Evolutionary conservation across 2,329 filamentous ascomycete species (phyloP), one percentile per base, ranked within the genome.

Genomic region (Sphaerulina populicola): DNA sequence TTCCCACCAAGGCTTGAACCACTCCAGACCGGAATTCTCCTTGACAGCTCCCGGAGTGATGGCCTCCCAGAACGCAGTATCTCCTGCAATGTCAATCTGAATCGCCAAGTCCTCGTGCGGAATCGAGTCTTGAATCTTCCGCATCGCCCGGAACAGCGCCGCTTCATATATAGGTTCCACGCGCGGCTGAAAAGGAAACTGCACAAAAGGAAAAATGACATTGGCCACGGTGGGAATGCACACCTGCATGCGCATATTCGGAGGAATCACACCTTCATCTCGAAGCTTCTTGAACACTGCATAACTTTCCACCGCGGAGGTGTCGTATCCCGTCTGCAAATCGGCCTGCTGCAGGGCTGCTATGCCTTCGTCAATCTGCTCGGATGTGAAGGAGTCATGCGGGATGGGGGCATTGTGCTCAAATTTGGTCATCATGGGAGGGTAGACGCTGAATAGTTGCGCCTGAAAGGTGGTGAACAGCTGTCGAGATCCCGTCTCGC

Each of bases 401-500:
- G 57, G 44, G 41, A 63, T 55, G 8, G 56, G 53, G 4, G 48
- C 49, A 31, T 64, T 63, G 49, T 56, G 39, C 11, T 46, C 46
- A 51, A 62, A 63, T 42, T 59, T 44, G n/a, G 54, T 57, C 49
- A 49, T 49, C 53, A 63, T 56, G 11, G 55, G 44, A 2, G 61
- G 60, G 23, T 57, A 58, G 6, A 49, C 54, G 23, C 50, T 41
- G 57, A 72, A 70, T 21, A 65, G 53, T 11, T 53, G 44, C 23
- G 56, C 49, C 55, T 71, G 71, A 57, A 63, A 72, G 33, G 47
- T 45, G 11, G 68, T 63, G 47, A 67, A 72, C 29, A 57, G 60
- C 7, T 62, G 43, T 27, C 71, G 63, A 37, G 63, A 40, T 11
- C 62, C 68, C 6, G 69, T 68, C 54, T 74, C 71, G 42, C 71